phyloP scores from a whole-genome alignment of 106 monocot species.

The Platanthera zijinensis region DNA sequence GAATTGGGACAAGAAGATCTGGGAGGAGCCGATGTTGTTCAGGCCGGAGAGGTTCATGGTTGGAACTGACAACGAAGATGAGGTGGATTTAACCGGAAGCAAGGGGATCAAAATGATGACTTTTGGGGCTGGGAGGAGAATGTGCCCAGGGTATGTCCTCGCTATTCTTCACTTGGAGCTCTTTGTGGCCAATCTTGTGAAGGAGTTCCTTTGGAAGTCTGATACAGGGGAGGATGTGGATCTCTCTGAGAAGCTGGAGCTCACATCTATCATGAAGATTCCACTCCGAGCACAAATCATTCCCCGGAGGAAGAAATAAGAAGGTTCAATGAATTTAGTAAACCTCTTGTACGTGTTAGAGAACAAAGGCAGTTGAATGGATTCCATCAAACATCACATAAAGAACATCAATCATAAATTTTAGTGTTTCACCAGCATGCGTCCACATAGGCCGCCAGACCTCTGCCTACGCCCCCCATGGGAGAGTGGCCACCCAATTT shows the following conservation, averaged over 20 bases:
- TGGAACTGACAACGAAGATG: not conserved
- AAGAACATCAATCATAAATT: no score
- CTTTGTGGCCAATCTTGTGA: not conserved
- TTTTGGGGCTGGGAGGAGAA: not conserved
- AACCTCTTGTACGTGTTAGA: no score
- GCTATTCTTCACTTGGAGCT: not conserved
- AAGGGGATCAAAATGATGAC: not conserved
- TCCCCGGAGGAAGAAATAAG: not conserved
- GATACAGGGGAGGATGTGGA: not conserved
- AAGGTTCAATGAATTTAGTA: no score
- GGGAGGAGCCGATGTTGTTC: slow-evolving; percentile 4
- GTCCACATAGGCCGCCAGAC: no score
- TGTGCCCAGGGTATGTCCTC: not conserved
- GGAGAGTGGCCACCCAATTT: no score
- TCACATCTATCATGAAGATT: not conserved
- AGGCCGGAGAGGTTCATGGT: not conserved
- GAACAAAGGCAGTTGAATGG: no score
- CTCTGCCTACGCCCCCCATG: no score
- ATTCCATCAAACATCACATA: no score
- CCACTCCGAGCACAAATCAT: no score
- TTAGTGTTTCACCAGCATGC: no score
- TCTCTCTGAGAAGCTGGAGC: not conserved
- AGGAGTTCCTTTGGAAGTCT: not conserved
- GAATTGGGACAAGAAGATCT: not conserved
- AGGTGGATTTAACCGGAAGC: not conserved